A percentile compares a stretch with the other conserved stretches of the same genome.
These are phyloP conservation scores for Jaltomata sinuosa DNA, from an alignment of 257 asterid species.

Conservation along the genomic window DNA sequence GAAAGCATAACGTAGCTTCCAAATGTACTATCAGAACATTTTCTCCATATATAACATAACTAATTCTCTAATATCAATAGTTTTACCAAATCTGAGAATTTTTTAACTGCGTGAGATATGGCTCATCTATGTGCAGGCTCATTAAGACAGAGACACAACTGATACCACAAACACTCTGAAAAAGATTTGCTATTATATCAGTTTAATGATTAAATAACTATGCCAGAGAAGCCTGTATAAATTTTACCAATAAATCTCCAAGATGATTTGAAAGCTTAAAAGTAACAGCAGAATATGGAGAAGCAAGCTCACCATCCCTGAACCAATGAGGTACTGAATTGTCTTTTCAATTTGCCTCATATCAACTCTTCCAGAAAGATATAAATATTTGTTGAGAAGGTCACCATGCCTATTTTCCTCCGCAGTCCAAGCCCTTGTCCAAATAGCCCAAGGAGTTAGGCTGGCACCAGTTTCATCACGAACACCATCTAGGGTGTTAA, in stretches of 20 bases:
- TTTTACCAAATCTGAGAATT: background rate
- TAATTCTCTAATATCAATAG: background rate
- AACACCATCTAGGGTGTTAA: conserved; percentile 67
- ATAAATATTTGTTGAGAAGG: conserved; percentile 55
- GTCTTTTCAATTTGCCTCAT: conserved; percentile 58
- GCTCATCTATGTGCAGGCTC: background rate
- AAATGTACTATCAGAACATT: background rate
- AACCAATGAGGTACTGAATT: conserved; percentile 50
- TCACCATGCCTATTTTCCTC: conserved; percentile 80
- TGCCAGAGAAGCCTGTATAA: background rate
- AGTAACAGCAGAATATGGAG: background rate
- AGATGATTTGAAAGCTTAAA: background rate
- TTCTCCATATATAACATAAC: background rate
- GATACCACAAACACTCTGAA: background rate
- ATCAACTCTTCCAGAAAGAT: conserved; percentile 65
- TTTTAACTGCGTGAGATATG: background rate
- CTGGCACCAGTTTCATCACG: conserved; percentile 80
- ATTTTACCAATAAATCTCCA: background rate
- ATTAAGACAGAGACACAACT: background rate
- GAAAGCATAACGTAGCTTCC: background rate
- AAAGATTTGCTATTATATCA: background rate
- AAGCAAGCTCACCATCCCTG: conserved; percentile 31
- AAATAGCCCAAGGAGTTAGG: conserved; percentile 61
- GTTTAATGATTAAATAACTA: background rate
- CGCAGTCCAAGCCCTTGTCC: conserved; percentile 79